A percentile compares a stretch with the other conserved stretches of the same genome.
These are phyloP conservation scores for Sporodiniella umbellata DNA, from an alignment of 371 early-diverging fungal genomes.

Conservation along the genomic window DNA sequence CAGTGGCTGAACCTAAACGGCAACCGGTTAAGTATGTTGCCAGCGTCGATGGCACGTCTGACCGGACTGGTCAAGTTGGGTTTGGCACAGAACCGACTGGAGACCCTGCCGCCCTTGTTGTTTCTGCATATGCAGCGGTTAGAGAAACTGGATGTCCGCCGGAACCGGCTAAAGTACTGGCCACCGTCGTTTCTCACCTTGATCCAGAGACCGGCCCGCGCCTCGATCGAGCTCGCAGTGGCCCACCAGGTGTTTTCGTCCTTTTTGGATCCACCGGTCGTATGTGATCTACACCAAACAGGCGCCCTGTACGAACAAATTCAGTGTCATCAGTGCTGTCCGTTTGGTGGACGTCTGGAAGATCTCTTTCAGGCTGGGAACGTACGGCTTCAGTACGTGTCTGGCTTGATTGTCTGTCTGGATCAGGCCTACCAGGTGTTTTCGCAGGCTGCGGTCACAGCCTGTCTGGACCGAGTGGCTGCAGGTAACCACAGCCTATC, in stretches of 20 bases:
- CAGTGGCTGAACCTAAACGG: constrained; percentile 76
- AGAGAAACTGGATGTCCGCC: constrained; percentile 52
- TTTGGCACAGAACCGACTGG: constrained; percentile 63
- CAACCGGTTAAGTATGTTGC: constrained; percentile 55
- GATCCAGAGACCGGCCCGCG: constrained; percentile 12
- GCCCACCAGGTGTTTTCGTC: constrained; percentile 14
- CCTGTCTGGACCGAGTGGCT: too few relatives aligned
- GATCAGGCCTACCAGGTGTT: too few relatives aligned
- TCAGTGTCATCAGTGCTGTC: background rate
- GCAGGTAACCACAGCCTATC: too few relatives aligned
- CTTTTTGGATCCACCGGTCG: background rate
- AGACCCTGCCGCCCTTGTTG: constrained; percentile 44
- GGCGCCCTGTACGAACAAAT: background rate
- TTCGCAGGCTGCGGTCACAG: background rate
- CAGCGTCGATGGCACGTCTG: constrained; percentile 51
- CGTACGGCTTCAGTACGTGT: constrained; percentile 8
- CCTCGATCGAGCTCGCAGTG: constrained; percentile 14
- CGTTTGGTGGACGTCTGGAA: constrained; percentile 23
- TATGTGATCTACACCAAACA: constrained; percentile 2
- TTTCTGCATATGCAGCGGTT: constrained; percentile 35
- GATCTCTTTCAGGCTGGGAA: constrained; percentile 25
- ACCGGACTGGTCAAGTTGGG: constrained; percentile 64
- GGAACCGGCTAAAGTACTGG: constrained; percentile 45
- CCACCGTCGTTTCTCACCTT: constrained; percentile 41
- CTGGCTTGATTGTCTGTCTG: constrained; percentile 24